phyloP scores from a whole-genome alignment of 2,329 filamentous ascomycete genomes.

The Pyrenophora tritici-repentis region DNA sequence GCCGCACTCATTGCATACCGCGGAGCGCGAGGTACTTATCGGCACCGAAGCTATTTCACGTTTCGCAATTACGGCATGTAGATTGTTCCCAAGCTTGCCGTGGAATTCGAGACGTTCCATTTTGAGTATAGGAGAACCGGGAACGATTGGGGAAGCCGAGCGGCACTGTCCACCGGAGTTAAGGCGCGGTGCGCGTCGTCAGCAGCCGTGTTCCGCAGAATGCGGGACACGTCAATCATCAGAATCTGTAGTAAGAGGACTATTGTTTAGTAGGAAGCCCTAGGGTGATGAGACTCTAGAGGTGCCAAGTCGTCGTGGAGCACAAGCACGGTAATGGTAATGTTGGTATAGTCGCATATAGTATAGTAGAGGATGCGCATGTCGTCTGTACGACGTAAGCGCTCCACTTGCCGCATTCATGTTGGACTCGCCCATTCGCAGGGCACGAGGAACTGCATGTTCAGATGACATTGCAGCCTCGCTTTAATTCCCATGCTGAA shows the following conservation, averaged over 20 bases:
- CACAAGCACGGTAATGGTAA: not conserved
- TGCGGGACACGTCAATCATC: too few species aligned
- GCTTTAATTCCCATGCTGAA: not conserved
- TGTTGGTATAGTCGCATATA: not conserved
- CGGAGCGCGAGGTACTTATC: not conserved
- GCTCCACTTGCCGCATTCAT: conserved; percentile 11
- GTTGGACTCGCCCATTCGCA: not conserved
- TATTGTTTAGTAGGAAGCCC: too few species aligned
- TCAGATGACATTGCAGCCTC: not conserved
- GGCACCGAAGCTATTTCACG: not conserved
- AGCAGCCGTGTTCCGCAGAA: too few species aligned
- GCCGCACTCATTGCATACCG: not conserved
- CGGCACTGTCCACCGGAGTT: too few species aligned
- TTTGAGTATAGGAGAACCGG: not conserved
- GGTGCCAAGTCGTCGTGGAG: too few species aligned
- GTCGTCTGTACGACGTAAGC: not conserved
- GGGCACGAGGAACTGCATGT: not conserved
- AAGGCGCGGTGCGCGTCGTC: too few species aligned
- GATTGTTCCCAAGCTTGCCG: too few species aligned
- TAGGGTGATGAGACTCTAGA: too few species aligned
- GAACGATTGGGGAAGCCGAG: too few species aligned
- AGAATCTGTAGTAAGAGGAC: too few species aligned
- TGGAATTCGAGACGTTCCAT: not conserved
- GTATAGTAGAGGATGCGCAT: not conserved
- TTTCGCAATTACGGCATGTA: too few species aligned